Conservation (phyloP, 23 red algal genomes). For the Agarophyton chilense region DNA sequence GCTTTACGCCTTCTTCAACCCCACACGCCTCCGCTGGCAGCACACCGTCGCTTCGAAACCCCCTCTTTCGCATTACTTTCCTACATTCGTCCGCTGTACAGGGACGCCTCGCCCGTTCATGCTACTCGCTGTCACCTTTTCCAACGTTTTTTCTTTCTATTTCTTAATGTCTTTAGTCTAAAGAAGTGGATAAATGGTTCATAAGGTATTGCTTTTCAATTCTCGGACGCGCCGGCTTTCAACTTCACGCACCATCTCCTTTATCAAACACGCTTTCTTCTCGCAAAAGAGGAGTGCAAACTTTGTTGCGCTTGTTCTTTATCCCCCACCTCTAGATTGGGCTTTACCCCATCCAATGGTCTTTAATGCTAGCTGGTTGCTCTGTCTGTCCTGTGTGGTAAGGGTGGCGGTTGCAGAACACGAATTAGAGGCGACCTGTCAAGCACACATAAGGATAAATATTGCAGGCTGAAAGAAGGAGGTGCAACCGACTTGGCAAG, state of each 20-base stretch:
- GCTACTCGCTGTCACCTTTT: neutral
- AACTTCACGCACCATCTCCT: neutral
- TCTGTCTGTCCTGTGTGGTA: too few species aligned
- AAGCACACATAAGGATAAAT: too few species aligned
- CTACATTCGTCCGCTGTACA: neutral
- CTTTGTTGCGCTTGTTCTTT: neutral
- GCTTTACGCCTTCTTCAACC: neutral
- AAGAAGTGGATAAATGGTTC: too few species aligned
- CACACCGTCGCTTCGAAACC: neutral
- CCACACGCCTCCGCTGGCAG: neutral
- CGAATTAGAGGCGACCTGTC: too few species aligned
- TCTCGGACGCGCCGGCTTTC: neutral
- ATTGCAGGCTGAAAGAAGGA: too few species aligned
- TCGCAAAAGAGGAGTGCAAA: constrained; percentile 6
- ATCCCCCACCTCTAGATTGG: neutral
- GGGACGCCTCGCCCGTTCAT: neutral
- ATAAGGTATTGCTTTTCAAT: too few species aligned
- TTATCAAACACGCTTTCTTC: neutral
- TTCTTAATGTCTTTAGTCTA: too few species aligned
- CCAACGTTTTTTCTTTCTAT: too few species aligned
- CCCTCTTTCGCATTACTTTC: neutral
- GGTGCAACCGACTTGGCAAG: too few species aligned
- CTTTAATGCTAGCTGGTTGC: too few species aligned
- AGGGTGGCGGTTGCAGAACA: too few species aligned
- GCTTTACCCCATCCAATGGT: too few species aligned